Base-by-base conservation (phyloP, 2,329 filamentous ascomycete genomes). In the Fusarium acutatum region DNA sequence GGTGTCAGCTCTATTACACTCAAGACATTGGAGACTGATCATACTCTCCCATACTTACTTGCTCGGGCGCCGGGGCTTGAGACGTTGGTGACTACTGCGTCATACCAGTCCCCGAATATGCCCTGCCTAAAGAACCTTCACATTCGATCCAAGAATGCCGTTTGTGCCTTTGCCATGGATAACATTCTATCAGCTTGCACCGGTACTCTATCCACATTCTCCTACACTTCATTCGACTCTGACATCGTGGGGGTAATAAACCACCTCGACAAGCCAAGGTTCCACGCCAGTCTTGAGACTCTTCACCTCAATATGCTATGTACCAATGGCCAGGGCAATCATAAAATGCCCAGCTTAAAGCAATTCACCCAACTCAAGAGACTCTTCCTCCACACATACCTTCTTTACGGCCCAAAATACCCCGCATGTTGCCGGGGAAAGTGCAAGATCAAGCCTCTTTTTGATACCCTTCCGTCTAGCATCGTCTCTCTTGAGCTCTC, bases 281-380 rank as follows among this genome's bases (percentile, higher is more conserved):
- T 52, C 3, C 35, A 47, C 14, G 8, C 15, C 4, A 64, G 15
- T n/a, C 32, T 67, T 13, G 37, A 58, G 43, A 43, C 35, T n/a
- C 13, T 67, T 12, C 30, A 50, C 3, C 30, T 67, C 5, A 7
- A 64, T 20, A 18, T 67, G 22, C 6, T 1, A 20, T 11, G 10
- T 0, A 6, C 3, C 7, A 7, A 12, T 18, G 0, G 13, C 4
- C 22, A 1, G 3, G 3, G 8, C 0, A 0, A 4, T 13, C 28
- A 9, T 12, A 11, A n/a, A 9, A 58, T 64, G 12, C 49, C 60
- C 15, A 57, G 35, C 60, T 57, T 64, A 3, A 56, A 58, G 4
- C 10, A 15, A 18, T 67, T 64, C 35, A 30, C 22, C 3, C 35
- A 38, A 4, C 26, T 67, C 26, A 52, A 38, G 11, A 58, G 12